Evolutionary conservation across 2,329 filamentous ascomycete species (phyloP).

Genomic region (Epichloe sylvatica): DNA sequence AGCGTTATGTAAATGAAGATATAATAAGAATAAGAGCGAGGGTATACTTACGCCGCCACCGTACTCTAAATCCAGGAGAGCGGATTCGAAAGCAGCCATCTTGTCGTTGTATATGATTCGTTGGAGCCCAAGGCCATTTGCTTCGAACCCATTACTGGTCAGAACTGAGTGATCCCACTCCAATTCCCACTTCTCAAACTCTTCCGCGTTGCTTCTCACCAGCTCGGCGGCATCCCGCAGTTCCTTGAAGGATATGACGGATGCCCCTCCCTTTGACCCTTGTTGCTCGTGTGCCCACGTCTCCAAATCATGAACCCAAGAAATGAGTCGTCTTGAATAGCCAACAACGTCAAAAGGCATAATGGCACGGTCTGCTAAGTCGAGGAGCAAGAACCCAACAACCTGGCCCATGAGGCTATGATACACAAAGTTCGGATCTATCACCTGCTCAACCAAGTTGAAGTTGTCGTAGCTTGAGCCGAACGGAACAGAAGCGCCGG

Average conservation of each 20-base stretch:
- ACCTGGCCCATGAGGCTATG: constrained; percentile 69
- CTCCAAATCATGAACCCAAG: constrained; percentile 54
- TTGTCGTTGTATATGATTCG: constrained; percentile 66
- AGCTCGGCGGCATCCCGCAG: constrained; percentile 42
- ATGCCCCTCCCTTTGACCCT: constrained; percentile 16
- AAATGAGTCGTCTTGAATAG: constrained; percentile 53
- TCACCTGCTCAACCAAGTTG: constrained; percentile 66
- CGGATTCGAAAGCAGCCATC: constrained; percentile 69
- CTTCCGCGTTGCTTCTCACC: constrained; percentile 34
- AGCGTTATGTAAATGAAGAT: not conserved
- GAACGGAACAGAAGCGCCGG: constrained; percentile 51
- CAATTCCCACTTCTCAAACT: constrained; percentile 64
- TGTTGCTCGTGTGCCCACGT: constrained; percentile 47
- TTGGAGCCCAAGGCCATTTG: constrained; percentile 48
- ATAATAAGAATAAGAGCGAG: constrained; percentile 6
- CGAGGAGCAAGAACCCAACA: constrained; percentile 68
- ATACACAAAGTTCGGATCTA: constrained; percentile 72
- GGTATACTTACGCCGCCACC: constrained; percentile 55
- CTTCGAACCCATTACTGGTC: constrained; percentile 62
- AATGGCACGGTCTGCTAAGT: constrained; percentile 68
- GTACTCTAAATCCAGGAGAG: constrained; percentile 61
- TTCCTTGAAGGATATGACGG: constrained; percentile 17
- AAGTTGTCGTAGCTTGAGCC: constrained; percentile 85
- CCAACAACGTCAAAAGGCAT: constrained; percentile 66
- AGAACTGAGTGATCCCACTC: constrained; percentile 63